Base-by-base conservation (phyloP, 225 moss, liverwort and hornwort genomes). In the Antitrichia curtipendula region DNA sequence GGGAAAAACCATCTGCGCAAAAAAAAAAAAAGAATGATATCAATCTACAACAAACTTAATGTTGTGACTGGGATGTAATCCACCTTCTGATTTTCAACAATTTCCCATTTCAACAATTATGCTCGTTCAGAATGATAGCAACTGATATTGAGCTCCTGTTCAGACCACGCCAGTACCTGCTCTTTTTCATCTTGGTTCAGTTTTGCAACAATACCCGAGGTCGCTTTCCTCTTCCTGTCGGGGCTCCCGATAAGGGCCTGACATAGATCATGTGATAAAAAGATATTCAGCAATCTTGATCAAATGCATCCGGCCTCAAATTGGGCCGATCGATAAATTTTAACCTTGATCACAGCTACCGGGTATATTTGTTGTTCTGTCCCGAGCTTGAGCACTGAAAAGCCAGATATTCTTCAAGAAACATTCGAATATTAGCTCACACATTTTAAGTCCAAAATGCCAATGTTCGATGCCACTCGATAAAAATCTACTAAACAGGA, bases 181-280 rank as follows among this genome's bases (percentile, higher is more conserved):
- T 87, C 90, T 38, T 85, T 89, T 79, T 90, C 89, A 43, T 85
- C 89, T 78, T 63, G 76, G 38, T 89, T 92, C 88, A 89, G 38
- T 74, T 87, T 89, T 68, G 82, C 82, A 47, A 85, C 85, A 82
- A 82, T 63, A 90, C 74, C 82, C 32, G 82, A 79, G 43, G 85
- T 74, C 75, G 82, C 71, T 87, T 92, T 92, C 65, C 90, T 90
- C 90, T 87, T 92, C 82, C 89, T 89, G 57, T 85, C 89, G 29
- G 87, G 79, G 79, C 92, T 92, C 68, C 40, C 90, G 16, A 17
- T 69, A 41, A 73, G 79, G 40, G 78, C 68, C 92, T 92, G 89
- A 34, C 80, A 72, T 25, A 88, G 32, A 84, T 49, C 85, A 84
- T 54, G 54, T 43, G 43, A 62, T 45, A 77, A 66, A 83, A 71